These are phyloP conservation scores for Cyberlindnera japonica DNA, from an alignment of 805 yeast species.

Conservation along the genomic window DNA sequence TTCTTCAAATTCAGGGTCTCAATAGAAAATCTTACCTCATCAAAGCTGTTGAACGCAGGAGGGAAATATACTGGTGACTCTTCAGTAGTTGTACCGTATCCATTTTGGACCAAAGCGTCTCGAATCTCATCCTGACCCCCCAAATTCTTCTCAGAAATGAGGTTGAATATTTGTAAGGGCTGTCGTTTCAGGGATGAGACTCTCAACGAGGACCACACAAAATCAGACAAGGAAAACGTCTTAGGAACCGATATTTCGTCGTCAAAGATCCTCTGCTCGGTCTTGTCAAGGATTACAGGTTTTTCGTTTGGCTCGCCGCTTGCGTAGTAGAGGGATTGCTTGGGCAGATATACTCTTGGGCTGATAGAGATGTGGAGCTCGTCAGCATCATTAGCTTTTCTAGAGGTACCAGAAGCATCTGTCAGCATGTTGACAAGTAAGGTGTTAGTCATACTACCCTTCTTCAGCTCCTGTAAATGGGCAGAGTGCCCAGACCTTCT, in stretches of 20 bases:
- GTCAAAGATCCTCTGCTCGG: constrained; percentile 5
- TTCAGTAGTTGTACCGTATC: neutral
- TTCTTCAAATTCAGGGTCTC: constrained; percentile 4
- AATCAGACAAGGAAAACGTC: constrained; percentile 7
- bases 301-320: neutral
- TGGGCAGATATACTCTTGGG: constrained; percentile 10
- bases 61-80: neutral
- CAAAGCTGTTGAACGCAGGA: neutral
- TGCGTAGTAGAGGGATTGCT: neutral
- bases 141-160: neutral
- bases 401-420: neutral
- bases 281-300: constrained; percentile 7
- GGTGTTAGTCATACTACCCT: constrained; percentile 1
- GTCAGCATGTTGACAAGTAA: constrained; percentile 8
- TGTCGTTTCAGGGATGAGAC: constrained; percentile 8
- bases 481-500: neutral
- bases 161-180: constrained; percentile 2
- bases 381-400: constrained; percentile 1
- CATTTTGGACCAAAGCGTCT: constrained; percentile 1
- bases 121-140: constrained; percentile 1
- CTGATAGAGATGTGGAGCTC: constrained; percentile 5
- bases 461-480: neutral
- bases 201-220: constrained; percentile 10
- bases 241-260: constrained; percentile 9
- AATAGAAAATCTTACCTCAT: constrained; percentile 5